Evolutionary conservation across 352 stramenopile genomes (phyloP).

Genomic region (Globisporangium splendens): DNA sequence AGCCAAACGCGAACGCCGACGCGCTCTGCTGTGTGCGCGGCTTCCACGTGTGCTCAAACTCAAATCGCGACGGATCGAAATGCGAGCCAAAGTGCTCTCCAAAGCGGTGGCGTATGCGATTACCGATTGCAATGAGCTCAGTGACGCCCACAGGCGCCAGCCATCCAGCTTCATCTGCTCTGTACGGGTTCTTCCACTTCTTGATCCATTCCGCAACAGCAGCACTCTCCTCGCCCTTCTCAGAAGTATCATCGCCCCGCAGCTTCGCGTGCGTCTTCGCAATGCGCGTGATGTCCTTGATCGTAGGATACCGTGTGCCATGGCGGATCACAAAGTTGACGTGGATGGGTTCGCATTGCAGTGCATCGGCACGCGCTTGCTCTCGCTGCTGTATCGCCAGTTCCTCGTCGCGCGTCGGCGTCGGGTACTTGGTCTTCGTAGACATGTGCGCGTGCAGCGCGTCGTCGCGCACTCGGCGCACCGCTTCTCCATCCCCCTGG

Average conservation of each 20-base stretch:
- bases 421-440: slow-evolving; percentile 73
- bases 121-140: slow-evolving; percentile 60
- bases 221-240: not conserved
- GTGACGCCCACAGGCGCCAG: slow-evolving; percentile 51
- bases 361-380: slow-evolving; percentile 2
- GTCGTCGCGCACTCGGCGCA: slow-evolving; percentile 3
- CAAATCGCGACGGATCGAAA: slow-evolving; percentile 36
- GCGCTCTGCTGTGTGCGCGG: slow-evolving; percentile 74
- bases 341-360: slow-evolving; percentile 46
- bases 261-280: slow-evolving; percentile 36
- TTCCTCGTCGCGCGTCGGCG: slow-evolving; percentile 12
- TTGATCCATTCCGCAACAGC: slow-evolving; percentile 23
- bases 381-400: slow-evolving; percentile 1
- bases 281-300: slow-evolving; percentile 74
- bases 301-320: slow-evolving; percentile 73
- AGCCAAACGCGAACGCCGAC: slow-evolving; percentile 67
- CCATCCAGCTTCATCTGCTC: slow-evolving; percentile 35
- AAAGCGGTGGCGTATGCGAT: slow-evolving; percentile 48
- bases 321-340: slow-evolving; percentile 80
- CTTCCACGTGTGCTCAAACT: slow-evolving; percentile 83
- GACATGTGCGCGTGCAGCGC: slow-evolving; percentile 65
- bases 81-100: slow-evolving; percentile 16
- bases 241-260: not conserved
- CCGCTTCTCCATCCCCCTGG: too few species aligned
- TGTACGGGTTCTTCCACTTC: slow-evolving; percentile 55